Conservation (phyloP, 192 early-diverging fungal species). For the Tieghemiomyces parasiticus region DNA sequence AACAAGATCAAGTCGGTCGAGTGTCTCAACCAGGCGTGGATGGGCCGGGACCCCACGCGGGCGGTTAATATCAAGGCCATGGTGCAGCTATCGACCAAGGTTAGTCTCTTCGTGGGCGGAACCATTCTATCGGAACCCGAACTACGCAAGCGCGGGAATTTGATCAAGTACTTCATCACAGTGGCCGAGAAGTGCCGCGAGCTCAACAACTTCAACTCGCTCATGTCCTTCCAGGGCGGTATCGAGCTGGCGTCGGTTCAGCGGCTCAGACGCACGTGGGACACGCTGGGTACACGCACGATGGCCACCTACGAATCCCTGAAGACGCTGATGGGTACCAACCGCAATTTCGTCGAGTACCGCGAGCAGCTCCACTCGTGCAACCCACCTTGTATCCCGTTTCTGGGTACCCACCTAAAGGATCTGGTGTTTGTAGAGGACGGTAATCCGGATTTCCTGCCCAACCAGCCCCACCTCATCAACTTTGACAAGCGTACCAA, state of each 20-base stretch:
- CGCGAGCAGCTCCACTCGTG: conserved; percentile 63
- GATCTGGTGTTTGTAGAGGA: conserved; percentile 88
- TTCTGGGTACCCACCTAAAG: conserved; percentile 71
- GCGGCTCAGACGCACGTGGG: conserved; percentile 86
- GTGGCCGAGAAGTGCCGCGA: conserved; percentile 67
- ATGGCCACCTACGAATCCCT: conserved; percentile 44
- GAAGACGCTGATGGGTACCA: conserved; percentile 58
- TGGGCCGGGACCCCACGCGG: conserved; percentile 40
- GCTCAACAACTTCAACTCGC: conserved; percentile 90
- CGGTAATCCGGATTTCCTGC: conserved; percentile 61
- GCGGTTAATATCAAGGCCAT: conserved; percentile 79
- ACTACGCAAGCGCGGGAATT: conserved; percentile 51
- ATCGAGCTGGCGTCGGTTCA: conserved; percentile 79
- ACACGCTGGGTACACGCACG: conserved; percentile 42
- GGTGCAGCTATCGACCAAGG: conserved; percentile 70
- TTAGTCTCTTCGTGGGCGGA: conserved; percentile 77
- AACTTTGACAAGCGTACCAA: conserved; percentile 83
- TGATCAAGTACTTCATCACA: conserved; percentile 75
- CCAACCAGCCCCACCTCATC: conserved; percentile 48
- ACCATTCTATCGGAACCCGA: conserved; percentile 71
- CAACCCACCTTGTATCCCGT: conserved; percentile 71
- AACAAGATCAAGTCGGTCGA: conserved; percentile 74
- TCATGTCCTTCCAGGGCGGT: conserved; percentile 80
- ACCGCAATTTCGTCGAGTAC: conserved; percentile 70
- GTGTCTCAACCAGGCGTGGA: conserved; percentile 89